Base-by-base conservation (phyloP, 345 rosid species). In the Sonneratia alba region DNA sequence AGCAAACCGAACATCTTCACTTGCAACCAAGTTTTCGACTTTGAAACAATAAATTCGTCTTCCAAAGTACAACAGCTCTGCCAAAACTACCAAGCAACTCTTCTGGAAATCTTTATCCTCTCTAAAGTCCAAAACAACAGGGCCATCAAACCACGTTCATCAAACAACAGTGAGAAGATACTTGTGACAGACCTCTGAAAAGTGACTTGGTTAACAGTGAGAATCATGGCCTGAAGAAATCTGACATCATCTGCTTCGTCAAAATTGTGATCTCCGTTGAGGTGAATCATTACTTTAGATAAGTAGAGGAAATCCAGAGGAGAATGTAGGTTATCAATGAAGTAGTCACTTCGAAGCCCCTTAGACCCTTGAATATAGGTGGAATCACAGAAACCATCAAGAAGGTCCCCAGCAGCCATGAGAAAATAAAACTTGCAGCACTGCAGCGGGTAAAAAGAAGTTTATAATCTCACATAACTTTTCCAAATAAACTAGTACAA, bases 331-430 rank as follows among this genome's bases (percentile, higher is more conserved):
- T 86, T 74, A 93, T 76, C 82, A 95, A 71, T 57, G 99, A 89
- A 36, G 97, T 87, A 49, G 85, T 87, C 75, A 89, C 93, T 82
- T 92, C 97, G 63, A 95, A 95, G 79, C 89, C 83, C 81, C 97
- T 85, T 18, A 77, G 75, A 69, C 97, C 99, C 84, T 84, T 95
- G 70, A 90, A 81, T 74, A 95, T 73, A 19, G 98, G 95, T 7
- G 99, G 99, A 73, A 92, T 77, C 75, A 87, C 85, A 71, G 96
- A 80, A 45, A 92, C 97, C 99, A 92, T 90, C 84, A 95, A 89
- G 92, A 90, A 92, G 45, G 99, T 95, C 70, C 87, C 99, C 66
- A 95, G 49, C 77, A 92, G 80, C 99, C 99, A 95, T 45, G 97
- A 89, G 76, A 89, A 78, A 72, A 82, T 77, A 81, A 92, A 91